Evolutionary conservation across 345 rosid genomes (phyloP).

Genomic region (Turritis glabra): DNA sequence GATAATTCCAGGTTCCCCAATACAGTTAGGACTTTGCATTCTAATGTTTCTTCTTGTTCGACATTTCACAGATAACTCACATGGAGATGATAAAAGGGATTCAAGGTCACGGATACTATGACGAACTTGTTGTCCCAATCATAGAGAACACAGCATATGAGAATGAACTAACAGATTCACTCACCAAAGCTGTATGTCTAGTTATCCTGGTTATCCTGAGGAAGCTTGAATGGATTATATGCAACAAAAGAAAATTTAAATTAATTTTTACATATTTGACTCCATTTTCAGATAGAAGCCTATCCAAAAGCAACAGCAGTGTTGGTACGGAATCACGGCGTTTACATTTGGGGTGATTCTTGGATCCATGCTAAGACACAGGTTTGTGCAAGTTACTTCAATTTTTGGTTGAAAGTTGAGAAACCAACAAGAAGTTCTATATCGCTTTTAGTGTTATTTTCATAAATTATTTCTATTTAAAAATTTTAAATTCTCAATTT

Average conservation of each 20-base stretch:
- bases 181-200: conserved; percentile 76
- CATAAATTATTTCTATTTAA: conserved; percentile 1
- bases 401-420: conserved; percentile 11
- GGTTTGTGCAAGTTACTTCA: conserved; percentile 50
- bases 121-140: conserved; percentile 92
- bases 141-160: conserved; percentile 95
- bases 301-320: conserved; percentile 95
- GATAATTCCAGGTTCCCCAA: neutral
- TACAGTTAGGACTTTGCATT: neutral
- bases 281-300: conserved; percentile 63
- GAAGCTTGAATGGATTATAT: conserved; percentile 10
- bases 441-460: conserved; percentile 9
- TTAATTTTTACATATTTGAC: neutral
- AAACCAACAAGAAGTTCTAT: conserved; percentile 3
- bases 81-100: conserved; percentile 99
- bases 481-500: conserved; percentile 19
- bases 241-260: neutral
- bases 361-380: conserved; percentile 99
- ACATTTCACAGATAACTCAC: conserved; percentile 70
- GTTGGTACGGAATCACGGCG: conserved; percentile 93
- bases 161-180: conserved; percentile 87
- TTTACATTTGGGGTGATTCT: conserved; percentile 94
- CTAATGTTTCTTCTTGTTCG: conserved; percentile 9
- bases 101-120: conserved; percentile 93
- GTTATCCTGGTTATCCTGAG: neutral